These are phyloP conservation scores for Lyophyllum atratum DNA, from an alignment of 768 basidiomycete genomes.

Conservation along the genomic window DNA sequence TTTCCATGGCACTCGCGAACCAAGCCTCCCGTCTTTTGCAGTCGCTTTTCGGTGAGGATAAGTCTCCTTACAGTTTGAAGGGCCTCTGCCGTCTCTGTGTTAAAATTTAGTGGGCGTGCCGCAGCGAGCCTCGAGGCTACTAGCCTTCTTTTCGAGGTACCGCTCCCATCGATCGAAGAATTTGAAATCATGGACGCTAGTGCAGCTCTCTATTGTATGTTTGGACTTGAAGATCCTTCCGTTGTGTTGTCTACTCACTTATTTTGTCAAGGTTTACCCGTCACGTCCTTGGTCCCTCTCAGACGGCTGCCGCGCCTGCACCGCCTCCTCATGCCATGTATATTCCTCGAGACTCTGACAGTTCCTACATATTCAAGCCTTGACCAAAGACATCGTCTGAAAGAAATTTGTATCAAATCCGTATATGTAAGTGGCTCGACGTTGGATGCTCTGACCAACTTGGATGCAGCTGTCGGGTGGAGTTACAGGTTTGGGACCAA, in stretches of 20 bases:
- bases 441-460: no score
- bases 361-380: neutral
- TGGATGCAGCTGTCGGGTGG: no score
- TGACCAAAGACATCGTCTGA: no score
- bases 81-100: neutral
- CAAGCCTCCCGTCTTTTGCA: neutral
- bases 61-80: neutral
- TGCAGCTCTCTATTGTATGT: neutral
- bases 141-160: neutral
- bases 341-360: neutral
- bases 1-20: neutral
- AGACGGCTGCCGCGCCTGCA: neutral
- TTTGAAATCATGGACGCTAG: neutral
- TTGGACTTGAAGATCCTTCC: neutral
- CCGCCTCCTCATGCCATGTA: neutral
- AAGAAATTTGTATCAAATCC: no score
- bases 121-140: neutral
- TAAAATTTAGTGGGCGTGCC: neutral
- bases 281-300: neutral
- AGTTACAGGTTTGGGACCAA: no score
- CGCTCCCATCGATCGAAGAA: neutral
- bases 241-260: neutral
- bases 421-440: no score
- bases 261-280: neutral
- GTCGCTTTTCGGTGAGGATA: neutral